These are phyloP conservation scores for Alternaria gansuensis DNA, from an alignment of 2,329 filamentous ascomycete genomes.

Conservation along the genomic window DNA sequence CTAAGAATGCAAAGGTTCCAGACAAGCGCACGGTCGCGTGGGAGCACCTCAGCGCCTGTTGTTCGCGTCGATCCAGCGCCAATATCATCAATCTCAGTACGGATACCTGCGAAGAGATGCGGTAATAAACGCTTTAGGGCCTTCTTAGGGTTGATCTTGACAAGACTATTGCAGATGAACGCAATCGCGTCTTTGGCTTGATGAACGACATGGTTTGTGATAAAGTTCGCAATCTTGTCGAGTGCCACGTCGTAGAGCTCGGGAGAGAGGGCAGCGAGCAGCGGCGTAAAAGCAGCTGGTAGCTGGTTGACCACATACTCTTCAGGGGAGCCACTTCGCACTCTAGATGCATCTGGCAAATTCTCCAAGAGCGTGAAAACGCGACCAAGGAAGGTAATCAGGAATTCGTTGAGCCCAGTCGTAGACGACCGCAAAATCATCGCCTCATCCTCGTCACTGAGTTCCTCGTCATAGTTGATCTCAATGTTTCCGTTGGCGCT, in stretches of 20 bases:
- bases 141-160: conserved; percentile 95
- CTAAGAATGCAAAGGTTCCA: conserved; percentile 98
- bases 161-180: conserved; percentile 95
- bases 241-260: conserved; percentile 92
- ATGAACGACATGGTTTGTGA: conserved; percentile 93
- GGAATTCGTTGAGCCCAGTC: conserved; percentile 90
- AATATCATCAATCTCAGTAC: conserved; percentile 96
- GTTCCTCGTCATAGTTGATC: conserved; percentile 82
- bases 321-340: conserved; percentile 90
- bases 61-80: conserved; percentile 94
- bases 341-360: conserved; percentile 85
- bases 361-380: conserved; percentile 97
- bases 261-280: conserved; percentile 89
- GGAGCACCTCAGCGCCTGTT: conserved; percentile 90
- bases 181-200: conserved; percentile 98
- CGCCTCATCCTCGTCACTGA: conserved; percentile 86
- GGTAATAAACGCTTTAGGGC: conserved; percentile 90
- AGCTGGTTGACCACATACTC: conserved; percentile 97
- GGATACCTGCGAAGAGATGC: conserved; percentile 88
- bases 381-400: conserved; percentile 87
- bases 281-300: conserved; percentile 86
- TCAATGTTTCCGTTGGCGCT: conserved; percentile 83
- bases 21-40: conserved; percentile 88
- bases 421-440: conserved; percentile 92
- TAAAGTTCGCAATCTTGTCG: conserved; percentile 90